Conservation (phyloP, 106 monocot genomes). For the Agapanthus africanus region DNA sequence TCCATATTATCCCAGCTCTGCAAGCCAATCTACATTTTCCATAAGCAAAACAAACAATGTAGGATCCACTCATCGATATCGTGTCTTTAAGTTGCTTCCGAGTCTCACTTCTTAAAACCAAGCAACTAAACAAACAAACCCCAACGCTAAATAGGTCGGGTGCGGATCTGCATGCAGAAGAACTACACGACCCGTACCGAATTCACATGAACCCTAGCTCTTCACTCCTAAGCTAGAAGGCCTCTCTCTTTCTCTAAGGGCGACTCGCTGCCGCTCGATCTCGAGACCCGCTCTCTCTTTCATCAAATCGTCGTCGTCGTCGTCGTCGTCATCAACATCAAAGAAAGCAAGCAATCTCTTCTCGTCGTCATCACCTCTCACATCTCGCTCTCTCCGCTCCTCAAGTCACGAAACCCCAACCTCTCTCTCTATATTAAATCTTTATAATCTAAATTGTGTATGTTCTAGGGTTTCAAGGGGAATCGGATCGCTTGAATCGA, state of each 20-base stretch:
- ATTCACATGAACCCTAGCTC: slow-evolving; percentile 4
- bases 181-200: too few relatives aligned
- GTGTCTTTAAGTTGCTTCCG: too few relatives aligned
- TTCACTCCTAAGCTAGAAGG: too few relatives aligned
- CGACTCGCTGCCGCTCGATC: slow-evolving; percentile 51
- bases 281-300: slow-evolving; percentile 42
- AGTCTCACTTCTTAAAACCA: too few relatives aligned
- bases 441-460: not conserved
- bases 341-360: not conserved
- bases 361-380: slow-evolving; percentile 6
- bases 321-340: too few relatives aligned
- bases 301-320: slow-evolving; percentile 23
- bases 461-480: slow-evolving; percentile 30
- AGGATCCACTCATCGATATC: too few relatives aligned
- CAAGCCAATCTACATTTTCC: too few relatives aligned
- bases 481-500: slow-evolving; percentile 34
- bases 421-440: not conserved
- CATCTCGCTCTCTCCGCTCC: not conserved
- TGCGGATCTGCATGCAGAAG: too few relatives aligned
- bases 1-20: too few relatives aligned
- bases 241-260: slow-evolving; percentile 59
- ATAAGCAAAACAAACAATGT: too few relatives aligned
- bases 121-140: too few relatives aligned
- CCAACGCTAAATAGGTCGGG: too few relatives aligned
- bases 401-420: slow-evolving; percentile 13